Evolutionary conservation across 2,329 filamentous ascomycete species (phyloP).

Genomic region (Exserohilum turcica): DNA sequence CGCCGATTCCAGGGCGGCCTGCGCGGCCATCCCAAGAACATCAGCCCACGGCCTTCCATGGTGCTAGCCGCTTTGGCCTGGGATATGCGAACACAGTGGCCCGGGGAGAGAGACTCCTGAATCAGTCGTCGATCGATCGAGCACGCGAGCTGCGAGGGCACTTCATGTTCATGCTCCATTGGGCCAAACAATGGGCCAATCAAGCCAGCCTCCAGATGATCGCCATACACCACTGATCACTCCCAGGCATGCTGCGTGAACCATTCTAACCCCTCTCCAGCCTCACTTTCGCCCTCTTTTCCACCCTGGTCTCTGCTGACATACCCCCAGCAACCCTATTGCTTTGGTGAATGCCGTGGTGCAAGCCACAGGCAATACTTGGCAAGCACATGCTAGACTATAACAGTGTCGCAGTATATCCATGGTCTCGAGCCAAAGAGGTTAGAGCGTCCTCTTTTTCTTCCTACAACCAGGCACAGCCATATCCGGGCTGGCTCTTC

Average conservation of each 20-base stretch:
- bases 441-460: no score
- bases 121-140: neutral
- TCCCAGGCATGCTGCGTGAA: neutral
- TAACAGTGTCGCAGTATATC: no score
- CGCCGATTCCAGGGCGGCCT: neutral
- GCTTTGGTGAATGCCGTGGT: no score
- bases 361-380: no score
- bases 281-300: neutral
- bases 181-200: neutral
- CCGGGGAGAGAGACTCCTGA: neutral
- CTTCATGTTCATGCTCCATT: neutral
- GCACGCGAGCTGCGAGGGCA: no score
- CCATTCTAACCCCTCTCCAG: neutral
- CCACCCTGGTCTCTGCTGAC: neutral
- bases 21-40: neutral
- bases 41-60: neutral
- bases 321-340: no score
- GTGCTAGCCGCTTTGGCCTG: no score
- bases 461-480: no score
- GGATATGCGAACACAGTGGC: neutral
- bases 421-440: no score
- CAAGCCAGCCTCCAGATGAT: neutral
- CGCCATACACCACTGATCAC: neutral
- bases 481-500: no score
- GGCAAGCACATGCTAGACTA: no score